Base-by-base conservation (phyloP, 2,329 filamentous ascomycete species). In the Fusarium illudens region DNA sequence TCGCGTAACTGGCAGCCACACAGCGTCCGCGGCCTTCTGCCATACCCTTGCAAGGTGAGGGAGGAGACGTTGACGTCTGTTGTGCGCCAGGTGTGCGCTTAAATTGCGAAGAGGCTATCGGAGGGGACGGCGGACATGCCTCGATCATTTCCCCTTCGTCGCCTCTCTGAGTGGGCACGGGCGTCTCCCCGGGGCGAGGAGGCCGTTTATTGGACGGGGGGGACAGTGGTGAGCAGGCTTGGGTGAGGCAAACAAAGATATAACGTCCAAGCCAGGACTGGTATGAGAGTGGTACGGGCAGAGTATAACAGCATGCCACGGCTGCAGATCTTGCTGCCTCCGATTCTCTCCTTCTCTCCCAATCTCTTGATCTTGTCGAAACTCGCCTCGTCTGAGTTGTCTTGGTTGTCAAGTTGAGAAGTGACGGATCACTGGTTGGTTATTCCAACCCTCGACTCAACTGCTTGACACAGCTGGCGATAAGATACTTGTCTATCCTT, bases 261-360 rank as follows among this genome's bases (percentile, higher is more conserved):
- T 46, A 57, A 54, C 22, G 60, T 51, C 54, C 68, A 61, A 33
- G 39, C 48, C 50, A 56, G 48, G 67, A 65, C 55, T 50, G 54
- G 62, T 65, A 65, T 69, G 69, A 74, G 68, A 67, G 72, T 74
- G 49, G 67, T 48, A 73, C 72, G 50, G 60, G 33, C 25, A 55
- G 39, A 58, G 50, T 71, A 71, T 71, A 71, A 70, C 60, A 71
- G 29, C 58, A 71, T 71, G 55, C 56, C 60, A 68, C 51, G 46
- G 32, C 60, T 62, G 62, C 68, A 65, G 52, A 53, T 70, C 60
- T 65, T 42, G 30, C 49, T 42, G 42, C 33, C 58, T 70, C 53
- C 53, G 50, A 34, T 58, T 46, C 37, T 59, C 52, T 54, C 51
- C 32, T 64, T 54, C 46, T 50, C 32, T 50, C 29, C n/a, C n/a